These are phyloP conservation scores for Phytophthora capsici DNA, from an alignment of 352 stramenopile genomes.

Conservation along the genomic window DNA sequence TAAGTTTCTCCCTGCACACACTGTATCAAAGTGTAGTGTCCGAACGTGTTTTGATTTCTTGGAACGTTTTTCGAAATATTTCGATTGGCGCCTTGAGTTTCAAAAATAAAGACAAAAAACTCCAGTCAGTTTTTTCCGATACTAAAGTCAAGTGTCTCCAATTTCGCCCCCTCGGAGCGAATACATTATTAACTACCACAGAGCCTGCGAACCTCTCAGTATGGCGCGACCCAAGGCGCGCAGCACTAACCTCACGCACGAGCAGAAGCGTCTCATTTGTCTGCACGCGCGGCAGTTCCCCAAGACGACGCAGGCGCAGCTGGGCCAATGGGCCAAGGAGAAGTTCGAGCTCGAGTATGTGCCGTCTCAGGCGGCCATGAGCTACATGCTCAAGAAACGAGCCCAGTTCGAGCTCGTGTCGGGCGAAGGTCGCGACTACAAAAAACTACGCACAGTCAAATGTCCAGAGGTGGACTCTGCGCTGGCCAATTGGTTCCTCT, in stretches of 20 bases:
- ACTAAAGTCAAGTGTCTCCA: background rate
- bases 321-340: slow-evolving; percentile 76
- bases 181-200: slow-evolving; percentile 39
- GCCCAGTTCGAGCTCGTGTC: slow-evolving; percentile 77
- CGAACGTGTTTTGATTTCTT: too few relatives aligned
- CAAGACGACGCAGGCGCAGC: slow-evolving; percentile 73
- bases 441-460: slow-evolving; percentile 80
- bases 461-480: slow-evolving; percentile 79
- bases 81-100: too few relatives aligned
- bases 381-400: slow-evolving; percentile 81
- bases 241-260: slow-evolving; percentile 82
- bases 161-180: slow-evolving; percentile 5
- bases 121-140: background rate
- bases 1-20: too few relatives aligned
- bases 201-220: slow-evolving; percentile 23
- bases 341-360: slow-evolving; percentile 67
- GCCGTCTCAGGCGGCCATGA: slow-evolving; percentile 84
- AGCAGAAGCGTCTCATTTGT: slow-evolving; percentile 85
- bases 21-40: too few relatives aligned
- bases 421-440: slow-evolving; percentile 76
- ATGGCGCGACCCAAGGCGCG: slow-evolving; percentile 44
- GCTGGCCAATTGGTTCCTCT: slow-evolving; percentile 84
- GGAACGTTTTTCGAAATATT: too few relatives aligned
- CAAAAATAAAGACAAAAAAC: background rate
- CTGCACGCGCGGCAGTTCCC: slow-evolving; percentile 75